Evolutionary conservation across 352 stramenopile species (phyloP).

Genomic region (Plasmopara halstedii): DNA sequence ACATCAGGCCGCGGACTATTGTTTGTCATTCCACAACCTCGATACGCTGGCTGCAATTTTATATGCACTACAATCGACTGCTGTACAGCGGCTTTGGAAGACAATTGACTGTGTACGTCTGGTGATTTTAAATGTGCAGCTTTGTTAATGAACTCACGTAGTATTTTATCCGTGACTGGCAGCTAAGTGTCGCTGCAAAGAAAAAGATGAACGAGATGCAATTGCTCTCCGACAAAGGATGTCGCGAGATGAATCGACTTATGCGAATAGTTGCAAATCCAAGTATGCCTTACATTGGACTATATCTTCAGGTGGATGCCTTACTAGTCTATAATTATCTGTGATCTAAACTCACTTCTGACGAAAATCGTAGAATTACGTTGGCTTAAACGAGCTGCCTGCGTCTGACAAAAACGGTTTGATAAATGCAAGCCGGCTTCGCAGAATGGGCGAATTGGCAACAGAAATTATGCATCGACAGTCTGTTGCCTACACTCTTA

Average conservation of each 20-base stretch:
- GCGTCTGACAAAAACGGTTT: constrained; percentile 55
- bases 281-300: constrained; percentile 81
- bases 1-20: constrained; percentile 57
- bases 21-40: constrained; percentile 69
- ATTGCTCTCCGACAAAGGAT: constrained; percentile 70
- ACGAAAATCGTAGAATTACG: constrained; percentile 40
- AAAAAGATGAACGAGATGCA: constrained; percentile 77
- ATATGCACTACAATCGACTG: constrained; percentile 81
- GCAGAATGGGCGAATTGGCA: constrained; percentile 60
- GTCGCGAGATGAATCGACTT: constrained; percentile 79
- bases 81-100: constrained; percentile 69
- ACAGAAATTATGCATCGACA: constrained; percentile 76
- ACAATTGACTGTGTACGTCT: constrained; percentile 65
- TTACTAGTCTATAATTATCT: not conserved
- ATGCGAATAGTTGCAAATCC: constrained; percentile 68
- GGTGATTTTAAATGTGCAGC: not conserved
- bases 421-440: constrained; percentile 65
- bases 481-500: constrained; percentile 56
- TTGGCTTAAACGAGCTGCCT: constrained; percentile 74
- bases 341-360: too few relatives aligned
- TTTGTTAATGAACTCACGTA: not conserved
- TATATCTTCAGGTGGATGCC: constrained; percentile 68
- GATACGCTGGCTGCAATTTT: constrained; percentile 79
- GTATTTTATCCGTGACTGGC: constrained; percentile 4
- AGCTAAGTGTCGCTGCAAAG: constrained; percentile 56